Conservation (phyloP, 345 rosid species). For the Citrus medica region DNA sequence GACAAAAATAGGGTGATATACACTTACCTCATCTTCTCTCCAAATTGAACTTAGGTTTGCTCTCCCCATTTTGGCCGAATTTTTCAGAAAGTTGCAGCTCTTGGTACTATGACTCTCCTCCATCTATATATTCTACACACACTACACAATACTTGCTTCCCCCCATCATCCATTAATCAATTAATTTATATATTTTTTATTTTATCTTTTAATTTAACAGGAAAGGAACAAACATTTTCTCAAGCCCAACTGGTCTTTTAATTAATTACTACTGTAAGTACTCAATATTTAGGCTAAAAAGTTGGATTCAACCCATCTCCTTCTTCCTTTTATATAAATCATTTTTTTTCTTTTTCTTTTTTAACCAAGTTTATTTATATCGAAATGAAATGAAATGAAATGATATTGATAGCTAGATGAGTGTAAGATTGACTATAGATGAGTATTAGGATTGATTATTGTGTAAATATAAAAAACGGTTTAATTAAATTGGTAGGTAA, state of each 20-base stretch:
- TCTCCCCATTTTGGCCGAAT: conserved; percentile 31
- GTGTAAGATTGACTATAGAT: too few species aligned
- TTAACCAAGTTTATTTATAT: not conserved
- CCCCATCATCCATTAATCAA: too few species aligned
- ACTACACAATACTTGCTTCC: too few species aligned
- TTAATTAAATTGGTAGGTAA: too few species aligned
- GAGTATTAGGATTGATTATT: too few species aligned
- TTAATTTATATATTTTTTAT: too few species aligned
- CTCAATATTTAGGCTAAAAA: not conserved
- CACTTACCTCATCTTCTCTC: too few species aligned
- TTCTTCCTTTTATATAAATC: not conserved
- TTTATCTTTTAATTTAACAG: too few species aligned
- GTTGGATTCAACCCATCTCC: not conserved
- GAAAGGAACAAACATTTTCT: not conserved
- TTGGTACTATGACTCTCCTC: not conserved
- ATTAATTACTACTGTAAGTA: conserved; percentile 11
- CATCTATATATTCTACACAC: too few species aligned
- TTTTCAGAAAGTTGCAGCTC: conserved; percentile 46
- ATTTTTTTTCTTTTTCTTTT: not conserved
- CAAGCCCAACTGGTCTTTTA: conserved; percentile 2
- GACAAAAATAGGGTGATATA: too few species aligned
- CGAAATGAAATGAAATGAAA: not conserved
- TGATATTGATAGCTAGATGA: not conserved
- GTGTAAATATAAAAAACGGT: too few species aligned
- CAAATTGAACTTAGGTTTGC: not conserved